Evolutionary conservation across 306 rosid species (phyloP), one percentile per base, ranked within the genome.

Genomic region (Albizia julibrissin): DNA sequence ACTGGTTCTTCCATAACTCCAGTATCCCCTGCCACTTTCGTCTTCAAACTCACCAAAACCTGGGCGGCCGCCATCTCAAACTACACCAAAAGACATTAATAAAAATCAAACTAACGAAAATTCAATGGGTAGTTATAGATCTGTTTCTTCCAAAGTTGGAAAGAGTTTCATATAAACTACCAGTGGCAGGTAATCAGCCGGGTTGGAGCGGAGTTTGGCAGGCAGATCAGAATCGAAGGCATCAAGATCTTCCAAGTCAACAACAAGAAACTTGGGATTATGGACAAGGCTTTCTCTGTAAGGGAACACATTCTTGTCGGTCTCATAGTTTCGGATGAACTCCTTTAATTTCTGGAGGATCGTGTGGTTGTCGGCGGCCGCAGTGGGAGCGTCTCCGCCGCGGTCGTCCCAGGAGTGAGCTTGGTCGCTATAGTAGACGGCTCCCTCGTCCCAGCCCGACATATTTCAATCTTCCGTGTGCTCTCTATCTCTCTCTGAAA

Each of bases 401-500:
- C 83, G 81, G 52, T 83, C 87, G 78, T 94, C 97, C 80, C 91
- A 92, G 3, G 97, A 92, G 84, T 92, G 93, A 3, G 99, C 97
- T 85, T 93, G 99, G 82, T 95, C 99, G 80, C 97, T 95, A 89
- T 95, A 95, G 90, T 85, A 93, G 58, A 95, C 81, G 18, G 91
- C 99, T 72, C 99, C 99, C 77, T 95, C 99, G 82, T 95, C 99
- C 99, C 99, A 95, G 4, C 98, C 99, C 21, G 99, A 93, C 99
- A 95, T 94, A 8, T 81, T 47, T 81, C 83, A 21, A 29, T 78
- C 82, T 54, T 79, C 69, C 34, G 2, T 29, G 16, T 24, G 78
- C 79, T 75, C 34, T 42, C 85, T 86, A 58, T 46, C 72, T 26
- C 67, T 24, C 1, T 61, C 68, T 15, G 24, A 65, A 67, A 52